Percentiles rank a stretch among this genome's conserved stretches.
Conservation (phyloP, 2,329 filamentous ascomycete species). For the Alternaria postmessia region DNA sequence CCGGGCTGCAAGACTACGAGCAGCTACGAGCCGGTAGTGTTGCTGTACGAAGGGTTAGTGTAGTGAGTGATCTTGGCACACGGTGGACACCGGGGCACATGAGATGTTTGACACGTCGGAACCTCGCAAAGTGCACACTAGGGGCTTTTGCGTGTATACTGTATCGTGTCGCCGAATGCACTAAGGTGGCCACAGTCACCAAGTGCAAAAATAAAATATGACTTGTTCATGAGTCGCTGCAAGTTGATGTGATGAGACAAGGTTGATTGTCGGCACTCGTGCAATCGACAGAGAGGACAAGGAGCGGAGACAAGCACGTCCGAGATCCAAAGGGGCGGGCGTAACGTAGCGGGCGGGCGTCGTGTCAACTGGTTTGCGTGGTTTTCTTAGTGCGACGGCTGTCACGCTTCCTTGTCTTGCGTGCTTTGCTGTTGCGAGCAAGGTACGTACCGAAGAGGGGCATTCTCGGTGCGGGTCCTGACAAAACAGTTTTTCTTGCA, state of each 20-base stretch:
- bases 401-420: not conserved
- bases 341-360: not conserved
- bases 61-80: not conserved
- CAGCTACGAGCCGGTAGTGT: not conserved
- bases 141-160: not conserved
- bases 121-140: not conserved
- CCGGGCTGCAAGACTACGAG: not conserved
- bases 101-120: not conserved
- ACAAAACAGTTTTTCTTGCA: conserved; percentile 6
- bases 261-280: not conserved
- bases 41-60: not conserved
- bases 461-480: not conserved
- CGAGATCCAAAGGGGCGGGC: not conserved
- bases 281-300: not conserved
- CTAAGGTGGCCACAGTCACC: not conserved
- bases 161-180: not conserved
- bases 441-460: not conserved
- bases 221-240: not conserved
- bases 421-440: conserved; percentile 1
- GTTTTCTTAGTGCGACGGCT: conserved; percentile 3
- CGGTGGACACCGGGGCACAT: not conserved
- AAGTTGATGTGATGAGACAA: not conserved
- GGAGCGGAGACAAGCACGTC: not conserved
- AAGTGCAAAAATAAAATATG: not conserved
- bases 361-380: not conserved